phyloP scores from a whole-genome alignment of 768 basidiomycete species.

The Russula brevipes region DNA sequence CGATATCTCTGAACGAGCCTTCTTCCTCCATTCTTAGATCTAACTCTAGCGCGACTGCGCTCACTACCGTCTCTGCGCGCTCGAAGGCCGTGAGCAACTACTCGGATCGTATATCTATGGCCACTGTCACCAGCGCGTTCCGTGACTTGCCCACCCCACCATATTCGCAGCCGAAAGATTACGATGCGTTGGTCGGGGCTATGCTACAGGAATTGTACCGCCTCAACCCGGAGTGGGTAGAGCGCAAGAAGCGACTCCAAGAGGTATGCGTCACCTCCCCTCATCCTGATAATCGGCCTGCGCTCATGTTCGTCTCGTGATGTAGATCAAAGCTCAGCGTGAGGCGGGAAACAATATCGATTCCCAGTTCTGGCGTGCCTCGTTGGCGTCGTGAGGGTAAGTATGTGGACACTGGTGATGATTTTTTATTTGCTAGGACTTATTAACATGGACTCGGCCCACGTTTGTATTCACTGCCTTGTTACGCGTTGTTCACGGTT shows the following conservation, averaged over 20 bases:
- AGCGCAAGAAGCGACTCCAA: slow-evolving; percentile 21
- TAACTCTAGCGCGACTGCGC: slow-evolving; percentile 4
- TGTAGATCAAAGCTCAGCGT: slow-evolving; percentile 18
- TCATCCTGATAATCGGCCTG: not conserved
- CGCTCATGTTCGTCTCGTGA: not conserved
- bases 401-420: not conserved
- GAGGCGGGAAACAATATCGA: slow-evolving; percentile 16
- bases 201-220: slow-evolving; percentile 24
- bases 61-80: slow-evolving; percentile 5
- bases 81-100: slow-evolving; percentile 17
- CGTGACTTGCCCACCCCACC: slow-evolving; percentile 15
- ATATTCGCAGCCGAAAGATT: slow-evolving; percentile 17
- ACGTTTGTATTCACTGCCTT: slow-evolving; percentile 13
- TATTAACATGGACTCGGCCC: slow-evolving; percentile 7
- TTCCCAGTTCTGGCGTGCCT: slow-evolving; percentile 12
- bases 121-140: slow-evolving; percentile 8
- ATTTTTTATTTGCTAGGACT: slow-evolving; percentile 20
- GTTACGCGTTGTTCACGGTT: not conserved
- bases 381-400: slow-evolving; percentile 10
- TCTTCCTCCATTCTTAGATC: slow-evolving; percentile 16
- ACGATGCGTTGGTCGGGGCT: slow-evolving; percentile 21
- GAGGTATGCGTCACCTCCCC: slow-evolving; percentile 13
- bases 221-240: slow-evolving; percentile 24
- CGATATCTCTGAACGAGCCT: slow-evolving; percentile 14
- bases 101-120: slow-evolving; percentile 13